Evolutionary conservation across 169 alveolate species (phyloP), one percentile per base, ranked within the genome.

Genomic region (Plasmodium sp.): DNA sequence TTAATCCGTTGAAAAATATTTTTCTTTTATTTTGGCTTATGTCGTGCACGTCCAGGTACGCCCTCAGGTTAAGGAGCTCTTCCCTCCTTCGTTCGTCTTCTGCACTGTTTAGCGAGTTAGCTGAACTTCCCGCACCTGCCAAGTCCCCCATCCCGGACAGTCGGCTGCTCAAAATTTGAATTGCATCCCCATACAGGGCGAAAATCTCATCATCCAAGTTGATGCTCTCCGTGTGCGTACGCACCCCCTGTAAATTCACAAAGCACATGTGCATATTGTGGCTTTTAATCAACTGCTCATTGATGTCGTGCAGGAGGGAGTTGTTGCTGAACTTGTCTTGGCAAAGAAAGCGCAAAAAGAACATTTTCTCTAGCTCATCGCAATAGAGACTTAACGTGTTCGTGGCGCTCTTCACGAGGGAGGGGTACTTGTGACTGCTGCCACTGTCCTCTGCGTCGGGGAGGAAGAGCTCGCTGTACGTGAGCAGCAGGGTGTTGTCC

Each of bases 1-100:
- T 27, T 22, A 88, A 58, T 80, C 51, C 16, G 22, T 80, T 88
- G 16, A 43, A 31, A 79, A 77, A 39, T 22, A 56, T 45, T 62
- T 80, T 79, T 45, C 31, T 88, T 80, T 88, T 88, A 39, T 88
- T 88, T 67, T 88, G 45, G 62, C 72, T 88, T 58, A 88, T 88
- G 48, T 88, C 83, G 22, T 90, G 79, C 43, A 90, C 39, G 54
- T 90, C 77, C 62, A 90, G 72, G 51, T 62, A 43, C 39, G n/a
- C 73, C 16, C 74, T 36, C 18, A 80, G 18, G 45, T 18, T 39
- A 62, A 90, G 36, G 18, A 79, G 3, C 51, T 80, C 83, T 45
- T 90, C 31, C 33, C 67, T 79, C 54, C 74, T 58, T 79, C 18
- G 72, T 18, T 43, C 74, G 10, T 10, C 71, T 33, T 7, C 18